Evolutionary conservation across 1,139 yeast genomes (phyloP), one percentile per base, ranked within the genome.

Genomic region (Yamadazyma songkhlaensis): DNA sequence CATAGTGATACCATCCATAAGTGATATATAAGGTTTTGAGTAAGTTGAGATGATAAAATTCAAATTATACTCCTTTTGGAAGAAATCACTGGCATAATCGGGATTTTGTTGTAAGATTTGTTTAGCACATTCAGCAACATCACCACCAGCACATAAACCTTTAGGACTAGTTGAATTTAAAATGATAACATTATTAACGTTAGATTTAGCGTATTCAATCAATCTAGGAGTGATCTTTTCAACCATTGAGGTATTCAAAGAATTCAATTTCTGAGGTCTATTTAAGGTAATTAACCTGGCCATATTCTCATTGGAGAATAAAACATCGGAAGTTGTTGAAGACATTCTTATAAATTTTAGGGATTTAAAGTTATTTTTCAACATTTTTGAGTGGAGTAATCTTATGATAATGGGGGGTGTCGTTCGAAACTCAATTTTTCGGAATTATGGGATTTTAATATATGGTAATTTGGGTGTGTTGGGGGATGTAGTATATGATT

Each of bases 1-100:
- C 96, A 92, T 88, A 27, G 94, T 88, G 53, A 92, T 88, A 23
- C 97, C 97, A 55, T 92, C 84, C 81, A 86, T 84, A 32, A 89
- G 56, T 1, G 96, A 73, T 13, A 92, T 81, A 47, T 85, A 76
- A 1, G 98, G 97, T 64, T 89, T 92, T 42, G 82, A 72, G 55
- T 79, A 88, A 11, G 94, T 82, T 12, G 95, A 83, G 48, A 90
- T 72, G 40, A 83, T 68, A 54, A 83, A 87, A 64, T 92, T 83
- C 55, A 92, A 67, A 45, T 82, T 79, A 65, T 92, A 92, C 63
- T 92, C 98, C 43, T 72, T 62, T 46, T 79, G 78, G 66, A 92
- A 92, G 60, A 85, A 86, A 43, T 76, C 76, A 29, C 81, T 59
- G 3, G 89, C 79, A 39, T 75, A 69, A 9, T 61, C 63, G 1